Base-by-base conservation (phyloP, 2,329 filamentous ascomycete genomes). In the Shiraia bambusicola region DNA sequence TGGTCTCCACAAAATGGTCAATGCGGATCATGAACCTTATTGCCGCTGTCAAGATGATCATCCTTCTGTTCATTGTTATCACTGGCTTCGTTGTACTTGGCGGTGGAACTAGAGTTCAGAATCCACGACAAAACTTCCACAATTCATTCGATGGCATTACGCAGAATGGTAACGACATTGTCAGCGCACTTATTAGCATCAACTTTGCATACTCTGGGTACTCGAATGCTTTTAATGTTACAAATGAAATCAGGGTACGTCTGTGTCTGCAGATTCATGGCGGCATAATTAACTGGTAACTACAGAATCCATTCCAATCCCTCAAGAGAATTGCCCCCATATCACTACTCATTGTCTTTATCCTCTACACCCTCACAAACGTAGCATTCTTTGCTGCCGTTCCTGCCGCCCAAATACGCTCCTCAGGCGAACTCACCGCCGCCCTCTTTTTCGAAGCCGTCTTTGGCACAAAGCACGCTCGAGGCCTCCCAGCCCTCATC, bases 361-460 rank as follows among this genome's bases (percentile, higher is more conserved):
- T 58, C 12, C 50, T 61, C 10, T 64, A 63, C 46, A 40, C 59
- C 4, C 47, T 65, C 5, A 43, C 50, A 12, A 60, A 62, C 28
- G 42, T 62, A 2, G 54, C 57, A 14, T 63, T 59, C 28, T 61
- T 62, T 24, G 50, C 59, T 4, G 53, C 59, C 3, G 54, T 63
- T 5, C 56, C 54, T 4, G 52, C 79, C 43, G 67, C 73, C 5
- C 72, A 77, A n/a, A 76, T 84, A n/a, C 53, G 72, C 0, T 60
- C 67, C 0, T 80, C 79, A 2, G 73, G 72, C 6, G 72, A 79
- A 48, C 75, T 80, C 6, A 77, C 79, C 0, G 81, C 81, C 0
- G 72, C 74, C 13, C 61, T 82, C 6, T 82, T 84, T 63, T 85
- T 86, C 58, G 66, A 72, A 5, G 75, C 76, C 1, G 76, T 82